Conservation (phyloP, 2,329 filamentous ascomycete species). For the Calonectria montana region DNA sequence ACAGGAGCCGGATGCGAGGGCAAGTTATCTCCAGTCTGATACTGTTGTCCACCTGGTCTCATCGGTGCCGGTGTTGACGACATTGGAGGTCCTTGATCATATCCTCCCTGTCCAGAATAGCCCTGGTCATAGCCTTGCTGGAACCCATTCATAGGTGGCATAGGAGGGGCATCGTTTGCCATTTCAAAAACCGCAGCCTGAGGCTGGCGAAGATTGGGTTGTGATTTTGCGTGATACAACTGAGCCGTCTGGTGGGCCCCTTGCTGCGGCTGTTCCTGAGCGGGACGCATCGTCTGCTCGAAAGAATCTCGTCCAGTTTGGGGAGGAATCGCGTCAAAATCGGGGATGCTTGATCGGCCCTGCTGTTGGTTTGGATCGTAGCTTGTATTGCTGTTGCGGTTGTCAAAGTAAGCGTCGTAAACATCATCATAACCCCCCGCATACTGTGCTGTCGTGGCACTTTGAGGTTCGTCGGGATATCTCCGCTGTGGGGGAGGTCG, state of each 20-base stretch:
- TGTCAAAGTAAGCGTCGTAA: conserved; percentile 67
- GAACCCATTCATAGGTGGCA: conserved; percentile 50
- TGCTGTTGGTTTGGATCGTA: conserved; percentile 35
- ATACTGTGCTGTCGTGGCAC: conserved; percentile 49
- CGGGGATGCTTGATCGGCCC: conserved; percentile 47
- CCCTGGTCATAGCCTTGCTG: conserved; percentile 43
- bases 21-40: conserved; percentile 57
- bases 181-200: conserved; percentile 81
- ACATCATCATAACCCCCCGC: conserved; percentile 58
- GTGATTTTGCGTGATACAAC: conserved; percentile 72
- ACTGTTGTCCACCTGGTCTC: conserved; percentile 37
- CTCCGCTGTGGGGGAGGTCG: conserved; percentile 65
- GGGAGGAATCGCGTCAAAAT: conserved; percentile 56
- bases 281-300: conserved; percentile 60
- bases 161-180: conserved; percentile 69
- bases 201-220: conserved; percentile 72
- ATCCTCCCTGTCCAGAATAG: conserved; percentile 36
- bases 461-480: conserved; percentile 57
- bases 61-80: conserved; percentile 25
- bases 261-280: conserved; percentile 56
- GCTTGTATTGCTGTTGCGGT: conserved; percentile 43
- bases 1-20: conserved; percentile 72
- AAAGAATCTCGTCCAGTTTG: conserved; percentile 55
- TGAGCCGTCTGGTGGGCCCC: conserved; percentile 64
- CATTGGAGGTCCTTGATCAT: conserved; percentile 31